phyloP scores from a whole-genome alignment of 2,329 filamentous ascomycete genomes.

The Biscogniauxia mediterranea region DNA sequence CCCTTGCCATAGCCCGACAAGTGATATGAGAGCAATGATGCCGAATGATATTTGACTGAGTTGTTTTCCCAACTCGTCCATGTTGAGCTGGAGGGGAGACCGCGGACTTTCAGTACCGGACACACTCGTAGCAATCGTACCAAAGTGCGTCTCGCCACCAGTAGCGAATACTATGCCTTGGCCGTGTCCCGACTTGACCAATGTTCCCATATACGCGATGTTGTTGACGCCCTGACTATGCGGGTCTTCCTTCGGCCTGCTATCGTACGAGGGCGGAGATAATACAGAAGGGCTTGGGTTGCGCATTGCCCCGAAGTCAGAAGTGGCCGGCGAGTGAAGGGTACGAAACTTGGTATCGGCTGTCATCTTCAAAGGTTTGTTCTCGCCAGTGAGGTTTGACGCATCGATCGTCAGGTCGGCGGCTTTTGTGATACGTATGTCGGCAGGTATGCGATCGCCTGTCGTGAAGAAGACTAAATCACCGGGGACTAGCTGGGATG shows the following conservation, averaged over 20 bases:
- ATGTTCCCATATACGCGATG: slow-evolving; percentile 96
- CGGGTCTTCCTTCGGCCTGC: slow-evolving; percentile 62
- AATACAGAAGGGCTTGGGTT: slow-evolving; percentile 41
- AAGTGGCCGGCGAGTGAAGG: slow-evolving; percentile 24
- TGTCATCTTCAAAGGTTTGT: slow-evolving; percentile 83
- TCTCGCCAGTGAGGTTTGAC: slow-evolving; percentile 95
- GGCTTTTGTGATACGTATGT: slow-evolving; percentile 89
- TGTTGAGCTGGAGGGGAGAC: slow-evolving; percentile 89
- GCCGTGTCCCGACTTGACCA: slow-evolving; percentile 92
- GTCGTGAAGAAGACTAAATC: slow-evolving; percentile 93
- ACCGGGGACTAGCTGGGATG: slow-evolving; percentile 82
- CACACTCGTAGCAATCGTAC: slow-evolving; percentile 90
- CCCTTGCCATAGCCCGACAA: slow-evolving; percentile 87
- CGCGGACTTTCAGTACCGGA: slow-evolving; percentile 93
- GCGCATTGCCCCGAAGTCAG: slow-evolving; percentile 33
- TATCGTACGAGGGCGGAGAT: slow-evolving; percentile 54
- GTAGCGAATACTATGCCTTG: slow-evolving; percentile 98
- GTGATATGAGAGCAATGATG: slow-evolving; percentile 87
- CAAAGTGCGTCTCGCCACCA: slow-evolving; percentile 90
- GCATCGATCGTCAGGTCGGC: slow-evolving; percentile 92
- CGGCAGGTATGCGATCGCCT: slow-evolving; percentile 92
- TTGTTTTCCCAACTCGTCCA: slow-evolving; percentile 96
- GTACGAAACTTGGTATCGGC: slow-evolving; percentile 53
- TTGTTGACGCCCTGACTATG: slow-evolving; percentile 76
- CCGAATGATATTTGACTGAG: slow-evolving; percentile 95